Conservation (phyloP, 495 filamentous ascomycete species). For the Podospora tetraspora region DNA sequence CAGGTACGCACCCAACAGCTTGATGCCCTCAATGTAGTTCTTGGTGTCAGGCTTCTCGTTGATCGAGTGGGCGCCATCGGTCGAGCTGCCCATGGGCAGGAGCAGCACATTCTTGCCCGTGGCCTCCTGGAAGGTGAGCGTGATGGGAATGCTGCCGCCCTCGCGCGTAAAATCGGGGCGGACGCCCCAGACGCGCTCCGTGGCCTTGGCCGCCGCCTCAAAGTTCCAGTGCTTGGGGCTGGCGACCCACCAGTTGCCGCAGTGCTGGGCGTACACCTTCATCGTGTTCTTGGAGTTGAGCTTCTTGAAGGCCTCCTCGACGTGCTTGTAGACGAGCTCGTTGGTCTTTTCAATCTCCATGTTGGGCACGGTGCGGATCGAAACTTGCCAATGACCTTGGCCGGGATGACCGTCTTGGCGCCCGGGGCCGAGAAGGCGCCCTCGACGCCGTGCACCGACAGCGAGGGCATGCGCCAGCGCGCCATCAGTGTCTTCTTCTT, state of each 20-base stretch:
- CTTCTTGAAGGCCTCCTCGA: conserved; percentile 73
- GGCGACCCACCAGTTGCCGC: conserved; percentile 97
- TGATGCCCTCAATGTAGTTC: conserved; percentile 99
- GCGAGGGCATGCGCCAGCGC: conserved; percentile 86
- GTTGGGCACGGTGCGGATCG: conserved; percentile 91
- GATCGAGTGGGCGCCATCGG: conserved; percentile 92
- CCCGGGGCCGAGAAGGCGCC: conserved; percentile 90
- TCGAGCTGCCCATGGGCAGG: conserved; percentile 92
- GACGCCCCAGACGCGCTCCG: conserved; percentile 84
- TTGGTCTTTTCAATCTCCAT: conserved; percentile 92
- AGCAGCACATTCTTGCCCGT: conserved; percentile 98
- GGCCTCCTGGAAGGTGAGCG: conserved; percentile 93
- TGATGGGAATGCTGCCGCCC: conserved; percentile 95
- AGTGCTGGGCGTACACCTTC: conserved; percentile 74
- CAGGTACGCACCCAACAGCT: conserved; percentile 88
- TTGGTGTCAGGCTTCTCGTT: conserved; percentile 96
- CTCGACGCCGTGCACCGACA: conserved; percentile 95
- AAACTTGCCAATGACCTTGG: conserved; percentile 98
- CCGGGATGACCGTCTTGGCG: conserved; percentile 97
- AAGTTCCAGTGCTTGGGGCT: conserved; percentile 99
- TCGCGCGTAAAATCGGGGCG: conserved; percentile 94
- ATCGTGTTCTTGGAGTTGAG: conserved; percentile 85
- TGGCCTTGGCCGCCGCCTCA: conserved; percentile 83
- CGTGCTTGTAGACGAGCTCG: conserved; percentile 70
- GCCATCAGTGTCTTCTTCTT: conserved; percentile 92